phyloP scores from a whole-genome alignment of 2,329 filamentous ascomycete genomes.

The Sphaerostilbella broomeana region DNA sequence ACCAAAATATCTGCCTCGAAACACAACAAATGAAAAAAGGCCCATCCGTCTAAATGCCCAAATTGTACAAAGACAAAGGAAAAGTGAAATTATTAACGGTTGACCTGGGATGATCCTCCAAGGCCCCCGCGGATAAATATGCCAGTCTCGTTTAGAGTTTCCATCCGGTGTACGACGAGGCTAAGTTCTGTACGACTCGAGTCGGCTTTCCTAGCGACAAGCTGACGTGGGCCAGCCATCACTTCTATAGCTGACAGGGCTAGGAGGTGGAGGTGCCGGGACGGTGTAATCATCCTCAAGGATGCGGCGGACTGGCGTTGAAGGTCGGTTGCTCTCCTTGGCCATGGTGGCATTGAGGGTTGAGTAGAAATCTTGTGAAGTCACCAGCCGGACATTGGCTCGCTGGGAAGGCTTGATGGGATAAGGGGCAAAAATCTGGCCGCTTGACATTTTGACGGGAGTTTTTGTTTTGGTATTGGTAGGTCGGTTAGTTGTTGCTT shows the following conservation, averaged over 20 bases:
- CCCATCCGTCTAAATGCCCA: slow-evolving; percentile 12
- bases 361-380: slow-evolving; percentile 45
- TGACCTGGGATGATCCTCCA: too few relatives aligned
- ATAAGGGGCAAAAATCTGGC: slow-evolving; percentile 37
- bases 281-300: slow-evolving; percentile 55
- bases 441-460: slow-evolving; percentile 27
- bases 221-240: slow-evolving; percentile 46
- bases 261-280: slow-evolving; percentile 58
- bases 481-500: neutral
- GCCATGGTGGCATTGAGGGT: slow-evolving; percentile 47
- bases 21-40: neutral
- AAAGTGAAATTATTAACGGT: neutral
- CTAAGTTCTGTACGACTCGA: slow-evolving; percentile 9
- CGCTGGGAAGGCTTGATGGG: slow-evolving; percentile 42
- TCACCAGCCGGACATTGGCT: slow-evolving; percentile 32
- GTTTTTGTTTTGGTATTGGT: neutral
- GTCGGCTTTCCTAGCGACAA: slow-evolving; percentile 20
- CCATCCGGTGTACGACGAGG: slow-evolving; percentile 8
- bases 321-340: slow-evolving; percentile 34
- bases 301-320: slow-evolving; percentile 44
- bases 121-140: too few relatives aligned
- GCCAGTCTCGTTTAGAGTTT: too few relatives aligned
- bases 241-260: slow-evolving; percentile 53
- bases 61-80: slow-evolving; percentile 7
- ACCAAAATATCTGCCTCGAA: slow-evolving; percentile 5